These are phyloP conservation scores for Lentinus polychrous DNA, from an alignment of 1,284 basidiomycete genomes.

Conservation along the genomic window DNA sequence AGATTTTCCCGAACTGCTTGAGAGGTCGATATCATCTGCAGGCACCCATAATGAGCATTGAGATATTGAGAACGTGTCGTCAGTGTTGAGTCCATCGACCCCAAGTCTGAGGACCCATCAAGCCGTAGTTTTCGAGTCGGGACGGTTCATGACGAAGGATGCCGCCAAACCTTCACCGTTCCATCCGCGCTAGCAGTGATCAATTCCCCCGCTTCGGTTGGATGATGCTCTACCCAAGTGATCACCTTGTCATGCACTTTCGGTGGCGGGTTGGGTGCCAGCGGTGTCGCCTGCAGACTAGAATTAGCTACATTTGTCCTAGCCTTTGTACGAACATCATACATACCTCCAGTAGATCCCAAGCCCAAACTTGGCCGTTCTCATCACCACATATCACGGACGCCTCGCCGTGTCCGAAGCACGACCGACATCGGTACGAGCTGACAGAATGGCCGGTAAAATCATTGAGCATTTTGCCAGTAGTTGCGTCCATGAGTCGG, in stretches of 20 bases:
- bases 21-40: no score
- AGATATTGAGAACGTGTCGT: no score
- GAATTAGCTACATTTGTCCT: not conserved
- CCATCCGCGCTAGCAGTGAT: slow-evolving; percentile 86
- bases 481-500: slow-evolving; percentile 79
- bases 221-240: slow-evolving; percentile 88
- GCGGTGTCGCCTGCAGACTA: slow-evolving; percentile 52
- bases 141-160: no score
- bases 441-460: slow-evolving; percentile 75
- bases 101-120: no score
- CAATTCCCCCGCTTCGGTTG: slow-evolving; percentile 75
- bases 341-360: slow-evolving; percentile 87
- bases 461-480: slow-evolving; percentile 81
- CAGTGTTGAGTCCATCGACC: no score
- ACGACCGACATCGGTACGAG: slow-evolving; percentile 76
- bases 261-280: slow-evolving; percentile 61
- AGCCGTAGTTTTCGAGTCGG: no score
- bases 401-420: slow-evolving; percentile 80
- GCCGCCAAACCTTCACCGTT: slow-evolving; percentile 75
- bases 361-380: slow-evolving; percentile 80
- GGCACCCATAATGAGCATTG: no score
- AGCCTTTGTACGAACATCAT: not conserved
- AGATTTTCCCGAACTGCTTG: no score
- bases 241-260: slow-evolving; percentile 79
- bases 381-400: slow-evolving; percentile 87